Evolutionary conservation across 352 stramenopile species (phyloP).

Genomic region (Phytophthora pistaciae): DNA sequence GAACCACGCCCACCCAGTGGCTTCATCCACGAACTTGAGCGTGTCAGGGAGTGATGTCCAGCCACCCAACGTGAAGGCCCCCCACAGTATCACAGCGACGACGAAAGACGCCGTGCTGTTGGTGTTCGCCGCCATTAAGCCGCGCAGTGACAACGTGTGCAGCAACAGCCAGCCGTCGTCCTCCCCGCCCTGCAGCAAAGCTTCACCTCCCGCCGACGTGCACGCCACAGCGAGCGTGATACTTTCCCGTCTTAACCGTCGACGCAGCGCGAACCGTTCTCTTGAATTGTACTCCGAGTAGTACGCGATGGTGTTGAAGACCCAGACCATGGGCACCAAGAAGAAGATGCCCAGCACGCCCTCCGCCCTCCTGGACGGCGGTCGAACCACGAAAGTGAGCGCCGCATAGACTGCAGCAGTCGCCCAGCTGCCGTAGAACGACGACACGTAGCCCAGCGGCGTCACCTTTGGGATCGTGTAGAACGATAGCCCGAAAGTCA

Average conservation of each 20-base stretch:
- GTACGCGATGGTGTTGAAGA: slow-evolving; percentile 90
- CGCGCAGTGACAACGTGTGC: slow-evolving; percentile 38
- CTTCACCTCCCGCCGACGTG: slow-evolving; percentile 46
- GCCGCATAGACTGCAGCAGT: slow-evolving; percentile 66
- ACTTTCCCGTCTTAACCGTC: slow-evolving; percentile 75
- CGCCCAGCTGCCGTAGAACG: slow-evolving; percentile 73
- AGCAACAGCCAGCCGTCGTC: slow-evolving; percentile 42
- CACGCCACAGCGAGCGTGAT: slow-evolving; percentile 80
- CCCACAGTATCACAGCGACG: slow-evolving; percentile 77
- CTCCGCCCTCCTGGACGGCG: slow-evolving; percentile 51
- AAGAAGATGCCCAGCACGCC: slow-evolving; percentile 75
- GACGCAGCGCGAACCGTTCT: slow-evolving; percentile 79
- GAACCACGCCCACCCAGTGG: slow-evolving; percentile 88
- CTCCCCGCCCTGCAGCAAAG: slow-evolving; percentile 34
- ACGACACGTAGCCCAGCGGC: slow-evolving; percentile 80
- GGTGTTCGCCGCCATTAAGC: slow-evolving; percentile 41
- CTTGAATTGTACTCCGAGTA: slow-evolving; percentile 88
- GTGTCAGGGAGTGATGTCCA: slow-evolving; percentile 83
- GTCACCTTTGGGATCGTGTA: slow-evolving; percentile 90
- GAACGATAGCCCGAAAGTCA: slow-evolving; percentile 87
- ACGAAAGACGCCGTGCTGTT: slow-evolving; percentile 69
- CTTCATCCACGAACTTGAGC: slow-evolving; percentile 88
- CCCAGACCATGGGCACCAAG: slow-evolving; percentile 74
- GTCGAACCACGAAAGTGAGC: slow-evolving; percentile 66
- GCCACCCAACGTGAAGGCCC: slow-evolving; percentile 72